phyloP scores from a whole-genome alignment of 1,284 basidiomycete genomes.

The Wallemia mellicola region DNA sequence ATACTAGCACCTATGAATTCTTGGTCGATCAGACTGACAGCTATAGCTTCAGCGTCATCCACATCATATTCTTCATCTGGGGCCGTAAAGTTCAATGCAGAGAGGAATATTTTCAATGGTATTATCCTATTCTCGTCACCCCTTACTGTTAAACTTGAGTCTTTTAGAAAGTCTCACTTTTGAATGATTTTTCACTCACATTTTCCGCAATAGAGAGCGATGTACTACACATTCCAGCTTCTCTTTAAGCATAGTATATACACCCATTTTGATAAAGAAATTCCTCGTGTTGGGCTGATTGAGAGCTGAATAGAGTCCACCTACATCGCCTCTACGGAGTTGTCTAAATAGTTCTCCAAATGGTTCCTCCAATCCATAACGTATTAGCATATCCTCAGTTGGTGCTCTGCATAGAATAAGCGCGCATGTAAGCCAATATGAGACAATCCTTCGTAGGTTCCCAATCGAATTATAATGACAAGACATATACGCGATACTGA shows the following conservation, averaged over 20 bases:
- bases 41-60: not conserved
- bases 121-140: no score
- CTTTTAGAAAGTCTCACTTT: no score
- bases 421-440: not conserved
- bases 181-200: no score
- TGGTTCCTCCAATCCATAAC: not conserved
- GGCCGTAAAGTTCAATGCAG: not conserved
- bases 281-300: not conserved
- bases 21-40: not conserved
- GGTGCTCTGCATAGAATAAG: not conserved
- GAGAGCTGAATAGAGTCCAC: not conserved
- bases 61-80: not conserved
- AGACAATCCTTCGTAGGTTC: not conserved
- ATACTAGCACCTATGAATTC: not conserved
- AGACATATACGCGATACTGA: not conserved
- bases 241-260: not conserved
- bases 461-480: not conserved
- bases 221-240: not conserved
- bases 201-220: not conserved
- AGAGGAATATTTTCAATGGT: not conserved
- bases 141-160: not conserved
- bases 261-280: not conserved
- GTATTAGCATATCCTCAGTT: not conserved
- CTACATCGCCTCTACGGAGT: not conserved
- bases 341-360: not conserved